phyloP scores from a whole-genome alignment of 1,139 yeast species.

The Scheffersomyces segobiensis region DNA sequence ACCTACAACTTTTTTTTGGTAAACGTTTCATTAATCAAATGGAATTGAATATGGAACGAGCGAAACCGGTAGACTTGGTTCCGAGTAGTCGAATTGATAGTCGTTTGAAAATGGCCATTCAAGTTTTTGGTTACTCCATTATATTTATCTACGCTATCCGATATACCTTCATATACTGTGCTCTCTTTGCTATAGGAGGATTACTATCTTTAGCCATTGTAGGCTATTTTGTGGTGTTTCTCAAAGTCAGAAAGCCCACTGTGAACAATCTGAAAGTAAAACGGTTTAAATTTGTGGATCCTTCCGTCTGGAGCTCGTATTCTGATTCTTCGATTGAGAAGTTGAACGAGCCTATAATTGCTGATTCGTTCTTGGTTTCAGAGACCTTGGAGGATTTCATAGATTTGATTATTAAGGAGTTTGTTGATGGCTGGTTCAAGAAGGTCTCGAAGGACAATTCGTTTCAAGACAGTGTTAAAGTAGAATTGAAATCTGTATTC shows the following conservation, averaged over 20 bases:
- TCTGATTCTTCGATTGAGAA: conserved; percentile 3
- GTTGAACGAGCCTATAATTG: conserved; percentile 33
- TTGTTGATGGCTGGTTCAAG: conserved; percentile 65
- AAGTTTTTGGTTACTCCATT: conserved; percentile 3
- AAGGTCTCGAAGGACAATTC: conserved; percentile 46
- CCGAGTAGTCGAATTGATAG: background rate
- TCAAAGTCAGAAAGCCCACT: conserved; percentile 4
- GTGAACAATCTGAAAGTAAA: background rate
- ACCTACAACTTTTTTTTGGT: background rate
- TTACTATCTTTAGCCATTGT: background rate
- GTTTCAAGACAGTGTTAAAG: conserved; percentile 57
- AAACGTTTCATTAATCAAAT: too few species aligned
- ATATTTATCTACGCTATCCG: conserved; percentile 8
- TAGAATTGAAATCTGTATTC: conserved; percentile 47
- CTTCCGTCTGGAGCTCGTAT: conserved; percentile 6
- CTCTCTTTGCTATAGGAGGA: conserved; percentile 6
- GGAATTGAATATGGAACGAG: background rate
- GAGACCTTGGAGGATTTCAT: conserved; percentile 55
- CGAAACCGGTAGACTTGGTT: background rate
- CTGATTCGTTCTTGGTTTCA: conserved; percentile 55
- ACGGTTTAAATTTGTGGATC: conserved; percentile 10
- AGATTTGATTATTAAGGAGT: conserved; percentile 55
- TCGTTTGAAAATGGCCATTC: background rate
- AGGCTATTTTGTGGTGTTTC: conserved; percentile 4
- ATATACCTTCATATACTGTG: conserved; percentile 13